Conservation (phyloP, 2,329 filamentous ascomycete species). For the Podosphaera aphanis region DNA sequence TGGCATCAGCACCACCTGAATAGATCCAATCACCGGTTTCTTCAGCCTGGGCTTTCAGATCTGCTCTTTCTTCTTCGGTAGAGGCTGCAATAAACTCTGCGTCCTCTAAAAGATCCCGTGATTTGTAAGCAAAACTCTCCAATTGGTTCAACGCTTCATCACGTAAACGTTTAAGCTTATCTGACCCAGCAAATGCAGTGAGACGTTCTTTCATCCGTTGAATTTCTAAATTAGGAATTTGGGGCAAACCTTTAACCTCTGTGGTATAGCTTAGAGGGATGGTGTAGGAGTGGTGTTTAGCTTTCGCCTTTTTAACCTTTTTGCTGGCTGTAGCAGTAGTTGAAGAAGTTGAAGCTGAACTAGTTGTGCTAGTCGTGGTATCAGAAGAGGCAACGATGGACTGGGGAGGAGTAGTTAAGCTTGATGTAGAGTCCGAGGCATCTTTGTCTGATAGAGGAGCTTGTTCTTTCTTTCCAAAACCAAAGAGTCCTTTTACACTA, state of each 20-base stretch:
- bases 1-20: conserved; percentile 55
- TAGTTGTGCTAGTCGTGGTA: conserved; percentile 27
- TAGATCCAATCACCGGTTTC: conserved; percentile 77
- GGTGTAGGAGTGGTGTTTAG: conserved; percentile 14
- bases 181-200: conserved; percentile 64
- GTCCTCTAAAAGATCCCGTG: conserved; percentile 60
- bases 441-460: conserved; percentile 38
- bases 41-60: conserved; percentile 43
- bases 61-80: conserved; percentile 39
- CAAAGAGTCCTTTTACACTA: conserved; percentile 87
- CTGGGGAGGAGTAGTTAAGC: conserved; percentile 15
- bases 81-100: conserved; percentile 50
- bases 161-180: conserved; percentile 48
- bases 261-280: conserved; percentile 14
- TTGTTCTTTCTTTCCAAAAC: conserved; percentile 78
- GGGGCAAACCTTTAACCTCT: conserved; percentile 11
- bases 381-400: conserved; percentile 24
- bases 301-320: conserved; percentile 9
- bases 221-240: conserved; percentile 12
- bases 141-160: conserved; percentile 81
- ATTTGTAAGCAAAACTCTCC: conserved; percentile 80
- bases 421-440: conserved; percentile 22
- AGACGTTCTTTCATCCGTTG: conserved; percentile 33
- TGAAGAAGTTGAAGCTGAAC: conserved; percentile 18
- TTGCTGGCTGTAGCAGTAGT: conserved; percentile 9